Base-by-base conservation (phyloP, 2,329 filamentous ascomycete species). In the Verticillium dahliae region DNA sequence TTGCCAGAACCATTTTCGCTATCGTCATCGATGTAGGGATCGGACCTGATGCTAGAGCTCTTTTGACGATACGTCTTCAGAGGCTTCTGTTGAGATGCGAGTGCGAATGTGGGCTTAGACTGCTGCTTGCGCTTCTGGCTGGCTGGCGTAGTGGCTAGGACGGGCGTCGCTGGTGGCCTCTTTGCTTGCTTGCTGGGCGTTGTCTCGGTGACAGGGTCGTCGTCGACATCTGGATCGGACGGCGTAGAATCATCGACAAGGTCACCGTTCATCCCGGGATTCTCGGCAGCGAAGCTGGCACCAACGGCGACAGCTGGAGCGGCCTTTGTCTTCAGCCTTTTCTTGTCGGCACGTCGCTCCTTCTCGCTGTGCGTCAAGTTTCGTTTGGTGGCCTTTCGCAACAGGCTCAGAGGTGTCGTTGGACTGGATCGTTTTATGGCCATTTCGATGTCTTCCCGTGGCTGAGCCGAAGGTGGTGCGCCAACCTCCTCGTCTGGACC, bases 1-100 rank as follows among this genome's bases (percentile, higher is more conserved):
- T n/a, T 18, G 45, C 45, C 22, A n/a, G 27, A 31, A 31, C 45
- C 13, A 9, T 27, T 18, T 11, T 10, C 18, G 9, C 6, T 13
- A 11, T 27, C 18, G 45, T 22, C 45, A 4, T 74, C 72, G 0
- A 68, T 74, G 56, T 63, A 75, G 15, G 67, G 69, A 9, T 65
- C 62, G 63, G 70, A 67, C 37, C 69, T 66, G 22, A 67, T 69
- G 11, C 68, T 18, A 9, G n/a, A 22, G 18, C 18, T 18, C 18
- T 52, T 27, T 4, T 10, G 7, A 4, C 45, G 45, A 67, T 27
- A 69, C 65, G 37, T 60, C 60, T 27, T 56, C 63, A 55, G 64
- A 35, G 22, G 41, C 55, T 41, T 62, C 57, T 18, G 61, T 63
- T 3, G 61, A 62, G 7, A 67, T 65, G 6, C 63, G 66, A 3